Evolutionary conservation across 495 filamentous ascomycete genomes (phyloP), one percentile per base, ranked within the genome.

Genomic region (Tuber brumale): DNA sequence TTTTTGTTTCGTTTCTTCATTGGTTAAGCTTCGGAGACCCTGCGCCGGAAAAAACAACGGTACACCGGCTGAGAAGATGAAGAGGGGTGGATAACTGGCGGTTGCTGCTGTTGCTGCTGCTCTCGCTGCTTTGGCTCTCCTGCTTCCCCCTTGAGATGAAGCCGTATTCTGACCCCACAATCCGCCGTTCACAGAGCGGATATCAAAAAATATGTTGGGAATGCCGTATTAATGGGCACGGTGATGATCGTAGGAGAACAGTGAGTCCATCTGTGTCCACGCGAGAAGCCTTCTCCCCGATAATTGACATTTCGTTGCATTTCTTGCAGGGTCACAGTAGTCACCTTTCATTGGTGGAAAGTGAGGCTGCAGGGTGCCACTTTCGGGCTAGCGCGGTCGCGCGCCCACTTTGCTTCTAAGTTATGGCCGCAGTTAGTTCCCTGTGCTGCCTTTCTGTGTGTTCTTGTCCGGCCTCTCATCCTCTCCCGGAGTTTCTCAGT

Each of bases 381-480:
- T 79, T 79, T 39, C 41, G 73, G 78, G 35, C 70, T 46, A 71
- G 45, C 69, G 72, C 73, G 69, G 70, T 79, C 72, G 76, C 73
- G 70, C 74, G 77, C 77, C 78, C 78, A 80, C 78, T 80, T 80
- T 80, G 78, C 76, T 77, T 79, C 57, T 66, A 66, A 66, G 57
- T 66, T 66, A 27, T 35, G 78, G 78, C 78, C 77, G 78, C 78
- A 80, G 78, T 80, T 80, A 80, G 78, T 70, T 80, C 77, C 77
- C 74, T 80, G 77, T 71, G 78, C 73, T 76, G 73, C 79, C 70
- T 77, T 79, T 76, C 76, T 80, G 73, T 80, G 72, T 72, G 76
- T 80, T 71, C 70, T 79, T 80, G 77, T 79, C 78, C 76, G 76
- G 74, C 69, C 76, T 80, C 73, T 70, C 71, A 76, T 76, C 76